phyloP scores from a whole-genome alignment of 2,329 filamentous ascomycete species.

The Calonectria ilicicola region DNA sequence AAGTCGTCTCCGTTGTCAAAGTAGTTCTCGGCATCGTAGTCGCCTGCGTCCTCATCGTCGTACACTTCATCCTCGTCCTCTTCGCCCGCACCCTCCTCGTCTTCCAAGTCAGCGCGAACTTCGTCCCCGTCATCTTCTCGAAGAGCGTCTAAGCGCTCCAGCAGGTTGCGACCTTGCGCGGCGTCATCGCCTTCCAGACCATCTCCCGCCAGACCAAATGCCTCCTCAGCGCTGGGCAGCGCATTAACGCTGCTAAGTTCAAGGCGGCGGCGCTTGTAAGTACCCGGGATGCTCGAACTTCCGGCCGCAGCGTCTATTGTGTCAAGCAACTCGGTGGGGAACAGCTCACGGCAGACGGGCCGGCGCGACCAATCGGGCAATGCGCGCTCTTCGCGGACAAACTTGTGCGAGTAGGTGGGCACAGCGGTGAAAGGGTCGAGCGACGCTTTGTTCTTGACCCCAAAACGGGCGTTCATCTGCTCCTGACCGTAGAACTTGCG shows the following conservation, averaged over 20 bases:
- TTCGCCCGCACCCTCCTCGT: constrained; percentile 61
- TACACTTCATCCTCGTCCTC: constrained; percentile 63
- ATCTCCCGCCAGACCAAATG: constrained; percentile 50
- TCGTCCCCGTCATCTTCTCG: constrained; percentile 65
- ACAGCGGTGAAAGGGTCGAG: constrained; percentile 69
- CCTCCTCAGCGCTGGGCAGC: constrained; percentile 63
- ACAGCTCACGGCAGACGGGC: constrained; percentile 65
- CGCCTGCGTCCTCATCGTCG: constrained; percentile 70
- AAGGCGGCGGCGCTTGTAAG: constrained; percentile 57
- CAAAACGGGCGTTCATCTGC: constrained; percentile 69
- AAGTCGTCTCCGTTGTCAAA: constrained; percentile 70
- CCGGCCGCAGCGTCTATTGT: constrained; percentile 61
- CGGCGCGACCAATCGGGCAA: constrained; percentile 66
- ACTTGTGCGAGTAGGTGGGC: constrained; percentile 69
- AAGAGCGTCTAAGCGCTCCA: constrained; percentile 59
- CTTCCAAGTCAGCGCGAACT: constrained; percentile 58
- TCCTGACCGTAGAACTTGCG: constrained; percentile 65
- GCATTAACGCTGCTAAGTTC: constrained; percentile 61
- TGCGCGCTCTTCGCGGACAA: constrained; percentile 62
- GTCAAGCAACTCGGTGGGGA: constrained; percentile 67
- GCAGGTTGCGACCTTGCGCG: constrained; percentile 50
- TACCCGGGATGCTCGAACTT: constrained; percentile 46
- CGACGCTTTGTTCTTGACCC: constrained; percentile 65
- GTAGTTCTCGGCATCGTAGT: constrained; percentile 72
- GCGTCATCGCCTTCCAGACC: constrained; percentile 45